Base-by-base conservation (phyloP, 768 basidiomycete genomes). In the Pleurotus citrinopileatus region DNA sequence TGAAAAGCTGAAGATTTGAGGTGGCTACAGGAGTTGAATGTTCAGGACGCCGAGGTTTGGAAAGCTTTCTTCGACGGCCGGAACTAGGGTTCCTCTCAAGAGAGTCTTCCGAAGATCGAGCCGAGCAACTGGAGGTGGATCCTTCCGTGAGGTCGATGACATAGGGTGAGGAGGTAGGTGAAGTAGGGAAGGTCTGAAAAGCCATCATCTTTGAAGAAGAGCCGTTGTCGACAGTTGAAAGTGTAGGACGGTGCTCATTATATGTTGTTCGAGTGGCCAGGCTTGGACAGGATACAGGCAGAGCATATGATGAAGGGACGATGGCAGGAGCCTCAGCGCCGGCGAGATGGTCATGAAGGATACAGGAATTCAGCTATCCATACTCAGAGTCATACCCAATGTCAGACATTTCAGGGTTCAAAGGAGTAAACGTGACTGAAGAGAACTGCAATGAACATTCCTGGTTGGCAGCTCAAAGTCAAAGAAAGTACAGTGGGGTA, bases 401-500 rank as follows among this genome's bases (percentile, higher is more conserved):
- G 46, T 47, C 46, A 47, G 46, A n/a, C 17, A 12, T 20, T 22
- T 23, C 34, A 50, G 48, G 48, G 48, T 50, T 36, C 22, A 23
- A 36, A 2, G 20, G n/a, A 37, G 48, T 17, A 19, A 36, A 34
- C 28, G 48, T 50, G 48, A 50, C 34, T 12, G 10, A 32, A 22
- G 17, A 32, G n/a, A 10, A 50, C 15, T 22, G 32, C 20, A 32
- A 26, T n/a, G 27, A 47, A 47, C 27, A 47, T 50, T 47, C 32
- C 34, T 45, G 7, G 29, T 36, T 50, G 32, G n/a, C 67, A 20
- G 73, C 70, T 37, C 75, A 70, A 55, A 66, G 70, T 28, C 77
- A 75, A 29, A 77, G 66, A 36, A 71, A 72, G 38, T 73, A 65
- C 37, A 80, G 69, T 0, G 76, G 65, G 17, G 72, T n/a, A 32